Conservation (phyloP, 345 rosid genomes). For the Hibiscus tridactylites region DNA sequence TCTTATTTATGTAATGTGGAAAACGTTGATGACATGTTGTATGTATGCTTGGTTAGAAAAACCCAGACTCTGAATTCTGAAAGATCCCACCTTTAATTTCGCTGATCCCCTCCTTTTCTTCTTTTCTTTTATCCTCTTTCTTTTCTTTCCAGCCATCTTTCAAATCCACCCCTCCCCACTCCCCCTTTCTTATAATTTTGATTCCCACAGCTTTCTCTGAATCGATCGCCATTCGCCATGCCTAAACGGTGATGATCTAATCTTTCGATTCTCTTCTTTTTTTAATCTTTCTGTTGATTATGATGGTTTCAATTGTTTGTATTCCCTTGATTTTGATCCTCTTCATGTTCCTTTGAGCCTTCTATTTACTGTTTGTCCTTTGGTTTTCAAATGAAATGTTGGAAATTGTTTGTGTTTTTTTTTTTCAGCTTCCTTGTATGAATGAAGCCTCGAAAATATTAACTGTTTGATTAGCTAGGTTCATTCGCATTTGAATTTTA, state of each 20-base stretch:
- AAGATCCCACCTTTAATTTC: constrained; percentile 3
- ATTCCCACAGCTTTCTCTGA: background rate
- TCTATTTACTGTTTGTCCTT: background rate
- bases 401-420: constrained; percentile 40
- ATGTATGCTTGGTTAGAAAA: background rate
- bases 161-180: background rate
- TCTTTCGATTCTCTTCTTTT: no score
- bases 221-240: background rate
- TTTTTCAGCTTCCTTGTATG: background rate
- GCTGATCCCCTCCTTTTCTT: background rate
- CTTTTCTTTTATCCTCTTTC: background rate
- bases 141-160: background rate
- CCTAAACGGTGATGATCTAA: background rate
- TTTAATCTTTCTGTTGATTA: background rate
- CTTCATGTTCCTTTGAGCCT: background rate
- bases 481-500: background rate
- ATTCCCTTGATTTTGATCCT: background rate
- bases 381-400: background rate
- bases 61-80: background rate
- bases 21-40: background rate
- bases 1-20: background rate
- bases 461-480: constrained; percentile 30
- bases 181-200: background rate
- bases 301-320: background rate
- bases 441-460: background rate